Percentiles rank a stretch among this genome's conserved stretches.
phyloP scores from a whole-genome alignment of 805 yeast species.

The Cyberlindnera misumaiensis region DNA sequence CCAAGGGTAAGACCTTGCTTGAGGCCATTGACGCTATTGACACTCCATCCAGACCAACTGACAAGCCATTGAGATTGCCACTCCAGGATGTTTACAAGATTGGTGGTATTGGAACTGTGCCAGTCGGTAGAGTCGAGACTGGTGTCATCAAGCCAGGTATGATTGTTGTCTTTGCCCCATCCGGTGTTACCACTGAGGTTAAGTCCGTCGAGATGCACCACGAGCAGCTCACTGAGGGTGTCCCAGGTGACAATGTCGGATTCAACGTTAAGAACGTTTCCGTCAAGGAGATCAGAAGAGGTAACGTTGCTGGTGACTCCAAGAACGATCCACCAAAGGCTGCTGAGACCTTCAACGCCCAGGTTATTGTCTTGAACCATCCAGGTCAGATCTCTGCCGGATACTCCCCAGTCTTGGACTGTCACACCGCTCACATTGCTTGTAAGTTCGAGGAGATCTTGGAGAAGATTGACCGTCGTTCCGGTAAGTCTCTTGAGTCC shows the following conservation, averaged over 20 bases:
- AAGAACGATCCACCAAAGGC: constrained; percentile 89
- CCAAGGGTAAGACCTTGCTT: constrained; percentile 77
- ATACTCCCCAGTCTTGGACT: constrained; percentile 88
- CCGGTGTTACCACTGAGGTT: constrained; percentile 89
- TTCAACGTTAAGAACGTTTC: constrained; percentile 93
- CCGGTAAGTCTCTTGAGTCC: constrained; percentile 90
- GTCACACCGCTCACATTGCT: constrained; percentile 93
- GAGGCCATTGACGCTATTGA: constrained; percentile 86
- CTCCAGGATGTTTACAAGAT: constrained; percentile 92
- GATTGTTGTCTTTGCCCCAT: constrained; percentile 87
- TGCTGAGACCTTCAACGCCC: constrained; percentile 78
- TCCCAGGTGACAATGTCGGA: constrained; percentile 87
- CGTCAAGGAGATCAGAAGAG: constrained; percentile 89
- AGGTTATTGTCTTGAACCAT: constrained; percentile 71
- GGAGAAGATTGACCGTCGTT: constrained; percentile 90
- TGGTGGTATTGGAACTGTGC: constrained; percentile 93
- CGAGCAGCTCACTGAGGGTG: constrained; percentile 79
- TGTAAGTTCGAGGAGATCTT: constrained; percentile 77
- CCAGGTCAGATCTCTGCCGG: constrained; percentile 93
- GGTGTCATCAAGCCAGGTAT: constrained; percentile 90
- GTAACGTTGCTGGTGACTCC: constrained; percentile 92
- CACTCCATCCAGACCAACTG: constrained; percentile 80
- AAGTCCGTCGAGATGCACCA: constrained; percentile 93
- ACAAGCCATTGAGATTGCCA: constrained; percentile 88
- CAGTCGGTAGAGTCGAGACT: constrained; percentile 94